These are phyloP conservation scores for Solanum pinnatisectum DNA, from an alignment of 257 asterid genomes.

Conservation along the genomic window DNA sequence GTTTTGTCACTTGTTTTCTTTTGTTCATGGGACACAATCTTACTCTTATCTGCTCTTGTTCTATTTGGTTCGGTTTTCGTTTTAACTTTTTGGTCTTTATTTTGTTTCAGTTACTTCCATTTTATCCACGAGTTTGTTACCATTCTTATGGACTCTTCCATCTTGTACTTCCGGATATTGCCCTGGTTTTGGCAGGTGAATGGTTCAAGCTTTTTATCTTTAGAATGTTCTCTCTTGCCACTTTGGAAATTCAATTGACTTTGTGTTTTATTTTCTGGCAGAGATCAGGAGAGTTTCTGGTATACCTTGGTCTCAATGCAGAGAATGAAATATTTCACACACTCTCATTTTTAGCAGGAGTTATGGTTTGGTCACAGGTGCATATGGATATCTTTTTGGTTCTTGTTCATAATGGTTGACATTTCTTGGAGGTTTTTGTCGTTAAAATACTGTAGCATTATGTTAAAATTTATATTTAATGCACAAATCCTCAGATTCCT, in stretches of 20 bases:
- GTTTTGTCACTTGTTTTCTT: not conserved
- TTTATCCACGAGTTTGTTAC: constrained; percentile 76
- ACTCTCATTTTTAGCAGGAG: constrained; percentile 83
- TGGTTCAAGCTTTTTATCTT: not conserved
- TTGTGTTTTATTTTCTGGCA: constrained; percentile 16
- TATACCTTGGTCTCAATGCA: constrained; percentile 50
- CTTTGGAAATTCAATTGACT: not conserved
- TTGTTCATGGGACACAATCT: not conserved
- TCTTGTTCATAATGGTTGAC: not conserved
- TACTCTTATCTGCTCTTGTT: not conserved
- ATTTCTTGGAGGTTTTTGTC: not conserved
- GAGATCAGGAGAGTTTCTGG: constrained; percentile 70
- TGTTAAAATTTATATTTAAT: not conserved
- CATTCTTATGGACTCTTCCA: constrained; percentile 74
- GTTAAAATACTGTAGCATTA: not conserved
- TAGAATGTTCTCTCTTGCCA: constrained; percentile 3
- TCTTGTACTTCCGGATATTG: constrained; percentile 62
- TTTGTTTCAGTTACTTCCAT: constrained; percentile 60
- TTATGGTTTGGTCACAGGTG: constrained; percentile 96
- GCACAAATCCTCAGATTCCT: not conserved
- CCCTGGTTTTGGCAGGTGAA: constrained; percentile 99
- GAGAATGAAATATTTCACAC: constrained; percentile 85
- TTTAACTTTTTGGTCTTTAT: constrained; percentile 6
- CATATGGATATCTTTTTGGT: not conserved
- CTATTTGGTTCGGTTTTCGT: not conserved